Evolutionary conservation across 768 basidiomycete species (phyloP).

Genomic region (Collybia nuda): DNA sequence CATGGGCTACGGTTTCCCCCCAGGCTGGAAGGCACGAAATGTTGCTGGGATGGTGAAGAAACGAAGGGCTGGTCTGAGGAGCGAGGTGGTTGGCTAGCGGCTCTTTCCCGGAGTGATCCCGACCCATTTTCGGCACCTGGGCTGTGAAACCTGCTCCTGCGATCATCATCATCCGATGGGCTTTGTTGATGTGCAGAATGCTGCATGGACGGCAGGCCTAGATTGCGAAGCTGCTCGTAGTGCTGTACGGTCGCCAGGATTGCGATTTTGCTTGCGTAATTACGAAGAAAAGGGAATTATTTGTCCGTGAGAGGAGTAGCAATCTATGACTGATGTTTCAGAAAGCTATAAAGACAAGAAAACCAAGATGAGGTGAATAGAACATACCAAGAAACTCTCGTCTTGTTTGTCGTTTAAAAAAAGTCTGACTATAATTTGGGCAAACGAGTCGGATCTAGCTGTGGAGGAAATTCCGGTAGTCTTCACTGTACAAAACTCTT

Average conservation of each 20-base stretch:
- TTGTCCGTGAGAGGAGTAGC: conserved; percentile 6
- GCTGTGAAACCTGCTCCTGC: conserved; percentile 58
- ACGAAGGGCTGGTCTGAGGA: conserved; percentile 45
- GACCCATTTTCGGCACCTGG: conserved; percentile 39
- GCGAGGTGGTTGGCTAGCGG: conserved; percentile 70
- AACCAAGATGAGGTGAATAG: neutral
- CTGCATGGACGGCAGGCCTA: conserved; percentile 26
- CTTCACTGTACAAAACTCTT: conserved; percentile 9
- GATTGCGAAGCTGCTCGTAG: conserved; percentile 18
- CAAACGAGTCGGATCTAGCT: conserved; percentile 14
- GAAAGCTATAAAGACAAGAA: neutral
- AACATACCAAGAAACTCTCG: conserved; percentile 14
- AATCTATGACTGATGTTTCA: conserved; percentile 10
- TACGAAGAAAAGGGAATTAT: conserved; percentile 9
- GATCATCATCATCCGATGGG: conserved; percentile 51
- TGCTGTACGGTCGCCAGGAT: conserved; percentile 23
- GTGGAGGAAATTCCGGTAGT: conserved; percentile 6
- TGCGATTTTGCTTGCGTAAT: conserved; percentile 10
- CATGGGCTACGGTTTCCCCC: conserved; percentile 42
- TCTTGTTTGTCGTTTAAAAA: conserved; percentile 14
- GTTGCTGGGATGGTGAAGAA: conserved; percentile 52
- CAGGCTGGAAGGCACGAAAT: conserved; percentile 50
- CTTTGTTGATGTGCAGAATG: conserved; percentile 27
- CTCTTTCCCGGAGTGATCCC: conserved; percentile 56
- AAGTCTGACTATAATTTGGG: conserved; percentile 12